phyloP scores from a whole-genome alignment of 768 basidiomycete genomes.

The Leccinum obscurum region DNA sequence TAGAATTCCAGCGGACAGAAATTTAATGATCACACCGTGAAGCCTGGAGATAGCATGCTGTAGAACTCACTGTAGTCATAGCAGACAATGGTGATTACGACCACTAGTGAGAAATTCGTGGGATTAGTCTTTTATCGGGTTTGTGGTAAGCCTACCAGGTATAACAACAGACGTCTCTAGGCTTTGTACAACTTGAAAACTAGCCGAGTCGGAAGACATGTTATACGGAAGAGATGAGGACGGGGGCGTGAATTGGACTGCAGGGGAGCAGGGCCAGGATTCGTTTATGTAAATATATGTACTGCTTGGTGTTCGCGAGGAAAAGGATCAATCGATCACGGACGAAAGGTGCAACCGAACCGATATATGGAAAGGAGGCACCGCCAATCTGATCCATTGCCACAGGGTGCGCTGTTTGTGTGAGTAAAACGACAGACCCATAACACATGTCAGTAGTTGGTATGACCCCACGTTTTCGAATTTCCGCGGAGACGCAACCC shows the following conservation, averaged over 20 bases:
- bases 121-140: neutral
- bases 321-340: neutral
- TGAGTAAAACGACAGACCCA: neutral
- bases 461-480: no score
- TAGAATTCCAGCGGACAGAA: neutral
- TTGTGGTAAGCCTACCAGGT: neutral
- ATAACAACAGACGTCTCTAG: neutral
- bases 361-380: neutral
- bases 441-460: no score
- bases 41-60: neutral
- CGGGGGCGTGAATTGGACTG: neutral
- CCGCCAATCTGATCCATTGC: neutral
- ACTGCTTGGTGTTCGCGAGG: neutral
- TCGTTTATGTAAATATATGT: no score
- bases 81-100: constrained; percentile 3
- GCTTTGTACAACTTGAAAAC: neutral
- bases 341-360: neutral
- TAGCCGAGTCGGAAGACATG: neutral
- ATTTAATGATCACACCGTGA: neutral
- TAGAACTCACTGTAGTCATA: constrained; percentile 18
- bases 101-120: neutral
- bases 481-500: no score
- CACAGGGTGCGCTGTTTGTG: neutral
- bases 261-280: neutral
- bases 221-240: neutral